Evolutionary conservation across 2,329 filamentous ascomycete species (phyloP).

Genomic region (Albophoma yamanashiensis): DNA sequence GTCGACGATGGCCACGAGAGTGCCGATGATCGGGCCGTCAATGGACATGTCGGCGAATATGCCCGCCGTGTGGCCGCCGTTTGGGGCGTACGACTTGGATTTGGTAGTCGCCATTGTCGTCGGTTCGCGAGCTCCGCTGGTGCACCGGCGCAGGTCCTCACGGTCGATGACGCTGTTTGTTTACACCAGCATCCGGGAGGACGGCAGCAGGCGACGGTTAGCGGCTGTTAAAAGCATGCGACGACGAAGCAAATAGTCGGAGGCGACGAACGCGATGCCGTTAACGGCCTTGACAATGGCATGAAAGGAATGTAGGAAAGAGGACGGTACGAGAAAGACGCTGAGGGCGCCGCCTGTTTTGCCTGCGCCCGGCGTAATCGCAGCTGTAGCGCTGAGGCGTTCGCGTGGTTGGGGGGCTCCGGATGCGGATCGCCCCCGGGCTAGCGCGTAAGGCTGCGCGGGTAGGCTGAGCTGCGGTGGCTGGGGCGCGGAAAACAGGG

Average conservation of each 20-base stretch:
- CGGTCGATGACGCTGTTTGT: background rate
- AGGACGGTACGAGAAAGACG: background rate
- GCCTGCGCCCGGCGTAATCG: background rate
- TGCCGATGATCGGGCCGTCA: constrained; percentile 88
- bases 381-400: background rate
- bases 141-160: background rate
- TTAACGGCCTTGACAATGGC: background rate
- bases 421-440: background rate
- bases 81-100: constrained; percentile 43
- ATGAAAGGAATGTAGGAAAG: background rate
- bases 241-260: background rate
- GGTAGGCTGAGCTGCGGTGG: constrained; percentile 3
- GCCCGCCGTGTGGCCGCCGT: constrained; percentile 71
- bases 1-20: constrained; percentile 83
- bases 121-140: background rate
- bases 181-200: background rate
- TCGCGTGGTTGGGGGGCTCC: background rate
- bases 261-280: background rate
- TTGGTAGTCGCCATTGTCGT: constrained; percentile 38
- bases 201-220: background rate
- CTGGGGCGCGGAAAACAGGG: constrained; percentile 20
- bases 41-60: constrained; percentile 92
- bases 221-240: background rate
- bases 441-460: background rate
- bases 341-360: constrained; percentile 5